phyloP scores from a whole-genome alignment of 1,284 basidiomycete species.

The Rhodotorula sp. region DNA sequence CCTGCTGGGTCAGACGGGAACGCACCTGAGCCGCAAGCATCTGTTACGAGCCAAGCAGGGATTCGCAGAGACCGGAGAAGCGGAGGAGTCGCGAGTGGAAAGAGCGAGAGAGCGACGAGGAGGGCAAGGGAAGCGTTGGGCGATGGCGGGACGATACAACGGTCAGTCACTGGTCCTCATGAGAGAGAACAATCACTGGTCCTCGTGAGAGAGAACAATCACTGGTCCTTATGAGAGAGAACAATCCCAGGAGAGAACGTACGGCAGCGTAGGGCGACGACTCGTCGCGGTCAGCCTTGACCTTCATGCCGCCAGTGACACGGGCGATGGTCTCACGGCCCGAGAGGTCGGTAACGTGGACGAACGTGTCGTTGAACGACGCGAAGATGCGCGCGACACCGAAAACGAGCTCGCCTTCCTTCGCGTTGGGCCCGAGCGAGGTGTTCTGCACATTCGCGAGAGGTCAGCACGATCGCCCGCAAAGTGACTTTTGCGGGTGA shows the following conservation, averaged over 20 bases:
- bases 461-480: too few relatives aligned
- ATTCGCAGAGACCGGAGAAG: too few relatives aligned
- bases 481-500: too few relatives aligned
- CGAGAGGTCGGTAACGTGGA: conserved; percentile 97
- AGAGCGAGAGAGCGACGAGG: too few relatives aligned
- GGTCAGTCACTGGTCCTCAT: too few relatives aligned
- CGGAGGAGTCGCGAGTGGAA: too few relatives aligned
- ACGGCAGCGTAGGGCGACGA: conserved; percentile 98
- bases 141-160: too few relatives aligned
- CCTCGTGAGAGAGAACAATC: too few relatives aligned
- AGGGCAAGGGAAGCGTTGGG: too few relatives aligned
- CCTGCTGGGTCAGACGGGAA: too few relatives aligned
- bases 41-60: background rate
- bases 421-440: conserved; percentile 85
- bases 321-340: conserved; percentile 99
- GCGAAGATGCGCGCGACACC: conserved; percentile 87
- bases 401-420: conserved; percentile 77
- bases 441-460: background rate
- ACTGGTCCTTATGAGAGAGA: too few relatives aligned
- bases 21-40: conserved; percentile 16
- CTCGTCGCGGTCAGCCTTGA: conserved; percentile 99
- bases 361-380: conserved; percentile 97
- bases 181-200: too few relatives aligned
- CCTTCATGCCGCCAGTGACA: conserved; percentile 99
- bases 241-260: conserved; percentile 51